Percentiles rank a stretch among this genome's conserved stretches.
These are phyloP conservation scores for Rhodotorula toruloides DNA, from an alignment of 768 basidiomycete species.

Conservation along the genomic window DNA sequence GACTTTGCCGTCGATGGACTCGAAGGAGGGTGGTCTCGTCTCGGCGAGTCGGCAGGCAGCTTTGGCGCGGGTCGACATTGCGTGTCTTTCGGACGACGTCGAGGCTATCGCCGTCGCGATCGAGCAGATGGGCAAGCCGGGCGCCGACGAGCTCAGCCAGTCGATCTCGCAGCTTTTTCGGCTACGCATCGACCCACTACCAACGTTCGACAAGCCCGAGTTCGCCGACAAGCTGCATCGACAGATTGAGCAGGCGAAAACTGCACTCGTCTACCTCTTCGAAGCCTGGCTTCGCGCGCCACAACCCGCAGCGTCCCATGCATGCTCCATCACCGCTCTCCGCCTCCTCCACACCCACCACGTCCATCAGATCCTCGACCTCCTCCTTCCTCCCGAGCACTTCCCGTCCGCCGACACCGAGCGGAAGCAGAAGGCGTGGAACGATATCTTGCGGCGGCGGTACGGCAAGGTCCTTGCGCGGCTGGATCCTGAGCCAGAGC, in stretches of 20 bases:
- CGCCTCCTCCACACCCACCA: constrained; percentile 3
- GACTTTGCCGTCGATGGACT: too few relatives aligned
- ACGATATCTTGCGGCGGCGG: constrained; percentile 7
- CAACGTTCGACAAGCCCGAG: not conserved
- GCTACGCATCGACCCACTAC: too few relatives aligned
- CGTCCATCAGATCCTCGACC: not conserved
- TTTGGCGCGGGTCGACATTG: not conserved
- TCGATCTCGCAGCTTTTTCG: not conserved
- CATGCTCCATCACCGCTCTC: too few relatives aligned
- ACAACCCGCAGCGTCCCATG: too few relatives aligned
- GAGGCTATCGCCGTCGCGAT: not conserved
- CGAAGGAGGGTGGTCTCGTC: too few relatives aligned
- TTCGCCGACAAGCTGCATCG: not conserved
- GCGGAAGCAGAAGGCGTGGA: not conserved
- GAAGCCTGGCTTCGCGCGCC: too few relatives aligned
- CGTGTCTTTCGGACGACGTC: not conserved
- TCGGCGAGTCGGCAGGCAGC: too few relatives aligned
- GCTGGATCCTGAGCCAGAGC: constrained; percentile 5
- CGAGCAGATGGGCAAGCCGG: too few relatives aligned
- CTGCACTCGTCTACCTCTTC: too few relatives aligned
- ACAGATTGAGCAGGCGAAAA: constrained; percentile 16
- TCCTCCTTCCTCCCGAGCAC: not conserved
- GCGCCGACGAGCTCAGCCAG: not conserved
- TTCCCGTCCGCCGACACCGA: not conserved
- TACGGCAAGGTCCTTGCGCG: constrained; percentile 20